Evolutionary conservation across 441 rosid species (phyloP).

Genomic region (Erysimum cheiri): DNA sequence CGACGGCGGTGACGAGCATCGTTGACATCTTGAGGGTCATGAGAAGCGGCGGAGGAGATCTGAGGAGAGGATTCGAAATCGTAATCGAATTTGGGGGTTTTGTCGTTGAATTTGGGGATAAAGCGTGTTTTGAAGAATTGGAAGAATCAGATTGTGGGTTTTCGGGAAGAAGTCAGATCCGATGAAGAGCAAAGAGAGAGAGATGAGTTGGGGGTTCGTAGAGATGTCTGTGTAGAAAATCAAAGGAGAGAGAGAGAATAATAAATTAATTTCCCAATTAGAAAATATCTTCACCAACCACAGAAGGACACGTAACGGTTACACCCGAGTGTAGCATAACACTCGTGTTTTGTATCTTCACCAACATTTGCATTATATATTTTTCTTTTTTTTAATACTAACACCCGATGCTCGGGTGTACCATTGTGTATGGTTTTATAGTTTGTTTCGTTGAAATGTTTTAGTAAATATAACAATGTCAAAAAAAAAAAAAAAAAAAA

Average conservation of each 20-base stretch:
- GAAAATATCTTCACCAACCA: no score
- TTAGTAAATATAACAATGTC: no score
- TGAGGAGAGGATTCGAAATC: slow-evolving; percentile 51
- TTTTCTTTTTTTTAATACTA: no score
- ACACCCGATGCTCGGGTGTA: no score
- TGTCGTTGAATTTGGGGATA: slow-evolving; percentile 22
- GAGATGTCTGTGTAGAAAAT: slow-evolving; percentile 51
- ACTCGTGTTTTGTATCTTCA: no score
- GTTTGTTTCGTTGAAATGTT: no score
- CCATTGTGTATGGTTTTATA: no score
- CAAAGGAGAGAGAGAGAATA: slow-evolving; percentile 34
- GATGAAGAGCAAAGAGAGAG: slow-evolving; percentile 46
- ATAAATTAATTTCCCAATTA: no score
- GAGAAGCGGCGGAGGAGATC: slow-evolving; percentile 53
- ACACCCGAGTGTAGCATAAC: no score
- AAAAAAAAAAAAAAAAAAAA: no score
- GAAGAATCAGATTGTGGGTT: slow-evolving; percentile 41
- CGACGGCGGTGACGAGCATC: slow-evolving; percentile 15
- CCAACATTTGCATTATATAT: no score
- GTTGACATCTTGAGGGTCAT: slow-evolving; percentile 52
- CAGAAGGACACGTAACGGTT: no score
- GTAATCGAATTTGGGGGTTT: slow-evolving; percentile 46
- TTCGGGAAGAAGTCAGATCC: slow-evolving; percentile 63
- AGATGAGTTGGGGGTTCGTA: slow-evolving; percentile 47
- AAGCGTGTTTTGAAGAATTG: slow-evolving; percentile 38